These are phyloP conservation scores for Naganishia antarctica DNA, from an alignment of 768 basidiomycete genomes.

Conservation along the genomic window DNA sequence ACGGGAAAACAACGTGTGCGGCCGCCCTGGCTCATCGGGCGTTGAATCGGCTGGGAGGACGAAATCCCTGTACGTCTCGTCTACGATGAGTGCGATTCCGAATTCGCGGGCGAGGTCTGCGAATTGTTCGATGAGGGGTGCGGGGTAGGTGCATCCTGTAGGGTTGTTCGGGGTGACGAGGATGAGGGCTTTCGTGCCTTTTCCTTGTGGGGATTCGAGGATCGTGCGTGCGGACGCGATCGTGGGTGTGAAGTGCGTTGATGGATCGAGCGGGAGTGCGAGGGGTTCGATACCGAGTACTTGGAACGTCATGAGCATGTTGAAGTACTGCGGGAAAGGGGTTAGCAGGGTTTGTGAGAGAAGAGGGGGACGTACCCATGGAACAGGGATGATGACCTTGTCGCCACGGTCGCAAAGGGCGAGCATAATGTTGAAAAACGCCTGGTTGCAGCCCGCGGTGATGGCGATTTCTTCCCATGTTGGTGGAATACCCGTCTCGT, in stretches of 20 bases:
- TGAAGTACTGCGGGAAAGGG: constrained; percentile 51
- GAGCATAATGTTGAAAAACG: constrained; percentile 63
- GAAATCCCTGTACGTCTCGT: constrained; percentile 86
- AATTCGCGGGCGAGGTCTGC: constrained; percentile 57
- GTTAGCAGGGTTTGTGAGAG: neutral
- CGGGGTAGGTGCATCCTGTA: constrained; percentile 67
- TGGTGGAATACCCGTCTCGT: constrained; percentile 52
- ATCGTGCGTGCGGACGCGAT: constrained; percentile 52
- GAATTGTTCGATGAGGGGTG: constrained; percentile 59
- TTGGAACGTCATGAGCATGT: constrained; percentile 59
- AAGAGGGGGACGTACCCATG: constrained; percentile 54
- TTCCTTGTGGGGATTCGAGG: constrained; percentile 20
- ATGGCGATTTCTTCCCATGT: constrained; percentile 60
- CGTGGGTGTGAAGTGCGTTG: constrained; percentile 62
- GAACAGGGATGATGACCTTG: constrained; percentile 67
- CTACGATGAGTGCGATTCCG: constrained; percentile 66
- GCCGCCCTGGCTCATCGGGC: constrained; percentile 28
- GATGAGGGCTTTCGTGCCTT: constrained; percentile 50
- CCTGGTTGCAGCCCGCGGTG: constrained; percentile 69
- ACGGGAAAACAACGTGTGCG: constrained; percentile 45
- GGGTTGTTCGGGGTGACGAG: constrained; percentile 55
- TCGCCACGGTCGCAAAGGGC: constrained; percentile 64
- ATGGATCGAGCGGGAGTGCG: constrained; percentile 55
- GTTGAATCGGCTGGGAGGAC: constrained; percentile 49
- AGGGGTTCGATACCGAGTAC: constrained; percentile 62